Evolutionary conservation across 2,329 filamentous ascomycete species (phyloP).

Genomic region (Pseudocercospora cruenta): DNA sequence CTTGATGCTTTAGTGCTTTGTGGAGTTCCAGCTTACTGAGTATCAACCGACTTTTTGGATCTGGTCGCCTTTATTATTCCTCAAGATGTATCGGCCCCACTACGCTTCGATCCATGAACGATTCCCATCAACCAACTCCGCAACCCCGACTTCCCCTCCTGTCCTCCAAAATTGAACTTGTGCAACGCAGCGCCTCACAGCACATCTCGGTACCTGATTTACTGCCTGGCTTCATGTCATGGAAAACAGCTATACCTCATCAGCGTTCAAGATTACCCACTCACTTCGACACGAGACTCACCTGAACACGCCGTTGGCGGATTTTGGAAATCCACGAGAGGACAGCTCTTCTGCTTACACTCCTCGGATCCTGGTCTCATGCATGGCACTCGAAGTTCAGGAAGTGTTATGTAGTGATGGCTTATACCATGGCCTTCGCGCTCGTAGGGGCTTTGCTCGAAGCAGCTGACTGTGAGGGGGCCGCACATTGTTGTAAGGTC

Average conservation of each 20-base stretch:
- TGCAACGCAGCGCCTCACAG: slow-evolving; percentile 5
- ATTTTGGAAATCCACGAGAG: slow-evolving; percentile 21
- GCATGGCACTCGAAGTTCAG: slow-evolving; percentile 20
- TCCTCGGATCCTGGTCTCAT: slow-evolving; percentile 13
- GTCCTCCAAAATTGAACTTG: slow-evolving; percentile 1
- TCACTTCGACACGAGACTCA: slow-evolving; percentile 3
- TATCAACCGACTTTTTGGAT: neutral
- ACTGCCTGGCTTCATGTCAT: slow-evolving; percentile 5
- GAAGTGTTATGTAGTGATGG: slow-evolving; percentile 16
- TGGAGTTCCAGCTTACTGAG: neutral
- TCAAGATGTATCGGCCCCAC: neutral
- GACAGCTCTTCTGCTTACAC: slow-evolving; percentile 12
- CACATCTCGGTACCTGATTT: slow-evolving; percentile 3
- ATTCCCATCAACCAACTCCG: neutral
- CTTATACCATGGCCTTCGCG: slow-evolving; percentile 1
- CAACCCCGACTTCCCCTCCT: neutral
- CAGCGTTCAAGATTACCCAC: neutral
- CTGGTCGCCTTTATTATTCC: neutral
- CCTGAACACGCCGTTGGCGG: slow-evolving; percentile 22
- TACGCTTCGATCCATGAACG: neutral
- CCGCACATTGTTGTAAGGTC: slow-evolving; percentile 13
- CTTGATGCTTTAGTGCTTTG: neutral
- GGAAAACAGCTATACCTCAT: neutral
- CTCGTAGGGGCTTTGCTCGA: slow-evolving; percentile 2
- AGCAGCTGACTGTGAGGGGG: slow-evolving; percentile 19